These are phyloP conservation scores for Arctium lappa DNA, from an alignment of 129 eudicot genomes.

Conservation along the genomic window DNA sequence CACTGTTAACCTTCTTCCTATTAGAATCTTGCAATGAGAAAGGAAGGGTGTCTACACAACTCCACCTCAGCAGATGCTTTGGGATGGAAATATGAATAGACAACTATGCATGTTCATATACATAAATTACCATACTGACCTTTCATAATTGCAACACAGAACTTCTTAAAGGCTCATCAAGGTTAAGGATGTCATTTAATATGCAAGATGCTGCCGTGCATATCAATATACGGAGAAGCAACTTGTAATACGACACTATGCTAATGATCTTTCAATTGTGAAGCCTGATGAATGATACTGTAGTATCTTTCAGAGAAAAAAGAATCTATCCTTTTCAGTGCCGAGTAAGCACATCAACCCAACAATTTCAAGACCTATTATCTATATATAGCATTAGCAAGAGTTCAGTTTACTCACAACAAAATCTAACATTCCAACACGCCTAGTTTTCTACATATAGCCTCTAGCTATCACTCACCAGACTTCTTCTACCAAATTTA, in stretches of 20 bases:
- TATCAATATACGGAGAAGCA: slow-evolving; percentile 27
- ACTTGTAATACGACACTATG: slow-evolving; percentile 25
- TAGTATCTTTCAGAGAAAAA: slow-evolving; percentile 2
- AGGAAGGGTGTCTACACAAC: slow-evolving; percentile 10
- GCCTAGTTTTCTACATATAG: not conserved
- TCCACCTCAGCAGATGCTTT: slow-evolving; percentile 28
- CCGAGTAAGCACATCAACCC: slow-evolving; percentile 13
- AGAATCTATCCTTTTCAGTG: slow-evolving; percentile 11
- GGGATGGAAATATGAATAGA: slow-evolving; percentile 19
- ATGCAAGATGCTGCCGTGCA: slow-evolving; percentile 17
- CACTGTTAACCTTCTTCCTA: slow-evolving; percentile 20
- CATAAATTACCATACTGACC: slow-evolving; percentile 25
- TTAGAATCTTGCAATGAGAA: slow-evolving; percentile 1
- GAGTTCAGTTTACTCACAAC: slow-evolving; percentile 26
- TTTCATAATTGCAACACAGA: slow-evolving; percentile 1
- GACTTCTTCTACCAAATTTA: slow-evolving; percentile 2
- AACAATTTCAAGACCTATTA: slow-evolving; percentile 6
- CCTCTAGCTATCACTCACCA: slow-evolving; percentile 6
- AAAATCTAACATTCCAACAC: slow-evolving; percentile 2
- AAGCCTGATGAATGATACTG: slow-evolving; percentile 13
- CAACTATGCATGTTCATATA: not conserved
- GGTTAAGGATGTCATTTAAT: slow-evolving; percentile 26
- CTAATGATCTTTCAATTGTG: not conserved
- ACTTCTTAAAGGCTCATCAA: slow-evolving; percentile 12
- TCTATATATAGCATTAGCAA: slow-evolving; percentile 32